Evolutionary conservation across 1,284 basidiomycete genomes (phyloP), one percentile per base, ranked within the genome.

Genomic region (Ganoderma lucidum): DNA sequence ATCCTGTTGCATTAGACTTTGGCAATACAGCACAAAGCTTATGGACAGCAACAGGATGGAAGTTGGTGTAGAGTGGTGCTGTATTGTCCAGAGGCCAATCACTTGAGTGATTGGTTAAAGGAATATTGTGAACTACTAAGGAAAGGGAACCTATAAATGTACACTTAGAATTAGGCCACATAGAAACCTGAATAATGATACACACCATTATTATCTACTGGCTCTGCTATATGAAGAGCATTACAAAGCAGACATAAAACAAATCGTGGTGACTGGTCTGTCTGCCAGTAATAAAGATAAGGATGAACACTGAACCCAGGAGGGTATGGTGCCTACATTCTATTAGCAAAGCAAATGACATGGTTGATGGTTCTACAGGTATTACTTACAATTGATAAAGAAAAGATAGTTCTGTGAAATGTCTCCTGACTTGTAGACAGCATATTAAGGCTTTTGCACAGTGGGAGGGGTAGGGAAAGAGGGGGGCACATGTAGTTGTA

Each of bases 211-310:
- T 51, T 14, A 17, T 8, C 1, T 28, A 35, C 35, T 17, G 23
- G 17, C 19, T 62, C 28, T 28, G 41, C 39, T 28, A 63, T 6
- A 35, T 67, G 65, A 14, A 67, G 37, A 9, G 9, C 61, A 28
- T 58, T 37, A 35, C 65, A 67, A 6, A 67, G n/a, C 10, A 61
- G 30, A 35, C 65, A 67, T 9, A 55, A 30, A 15, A 56, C 23
- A n/a, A 58, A 45, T 15, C 37, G 61, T 28, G 28, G 61, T 15
- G 17, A 3, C 14, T 51, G 41, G 5, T 61, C 53, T 37, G 17
- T 10, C 14, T 67, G 65, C 39, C 61, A 67, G 41, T 67, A 67
- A 19, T 45, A 39, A 8, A 53, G 30, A 63, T 55, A 44, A 44
- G 39, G 51, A 39, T 37, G 9, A 32, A n/a, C 19, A n/a, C n/a